Base-by-base conservation (phyloP, 805 yeast species). In the Cyberlindnera maclurae region DNA sequence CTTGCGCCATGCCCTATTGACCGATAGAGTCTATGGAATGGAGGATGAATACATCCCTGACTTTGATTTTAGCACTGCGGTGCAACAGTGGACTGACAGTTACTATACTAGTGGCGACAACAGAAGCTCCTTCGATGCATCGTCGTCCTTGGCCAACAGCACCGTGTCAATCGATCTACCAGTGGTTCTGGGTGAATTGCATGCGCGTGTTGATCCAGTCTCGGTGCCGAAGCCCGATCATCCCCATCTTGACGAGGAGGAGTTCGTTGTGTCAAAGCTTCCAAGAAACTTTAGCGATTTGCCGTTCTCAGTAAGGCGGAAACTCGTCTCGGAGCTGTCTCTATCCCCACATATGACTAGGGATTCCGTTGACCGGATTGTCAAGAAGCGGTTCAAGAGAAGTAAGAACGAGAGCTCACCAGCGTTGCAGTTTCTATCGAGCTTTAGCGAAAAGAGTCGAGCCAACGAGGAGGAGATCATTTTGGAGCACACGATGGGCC, bases 31-130 rank as follows among this genome's bases (percentile, higher is more conserved):
- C n/a, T 17, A 33, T 27, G 88, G 86, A 1, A 63, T 82, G 47
- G 82, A 78, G 50, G 90, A 82, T 55, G 93, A 84, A 52, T 83
- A 82, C 50, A 71, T 84, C 12, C 90, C 90, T 0, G 84, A 80
- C 34, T 63, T 83, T 22, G 79, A 79, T 49, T 79, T 78, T 44
- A 63, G 57, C n/a, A 51, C 67, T 30, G 68, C 71, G 18, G 58
- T 75, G 1, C 57, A 63, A 36, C 63, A 64, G 38, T 78, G 83
- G 83, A 64, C 64, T 37, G 51, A 40, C 16, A 35, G 34, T n/a
- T 31, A 50, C 24, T 46, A 50, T 27, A 6, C 29, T n/a, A 12
- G 11, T 33, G 4, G 43, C 54, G 11, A 40, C 51, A 31, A 15
- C 15, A 10, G 31, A 13, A 16, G 22, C 33, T 31, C 28, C 50